Percentiles rank a stretch among this genome's conserved stretches.
These are phyloP conservation scores for Capsicum rhomboideum DNA, from an alignment of 257 asterid species.

Conservation along the genomic window DNA sequence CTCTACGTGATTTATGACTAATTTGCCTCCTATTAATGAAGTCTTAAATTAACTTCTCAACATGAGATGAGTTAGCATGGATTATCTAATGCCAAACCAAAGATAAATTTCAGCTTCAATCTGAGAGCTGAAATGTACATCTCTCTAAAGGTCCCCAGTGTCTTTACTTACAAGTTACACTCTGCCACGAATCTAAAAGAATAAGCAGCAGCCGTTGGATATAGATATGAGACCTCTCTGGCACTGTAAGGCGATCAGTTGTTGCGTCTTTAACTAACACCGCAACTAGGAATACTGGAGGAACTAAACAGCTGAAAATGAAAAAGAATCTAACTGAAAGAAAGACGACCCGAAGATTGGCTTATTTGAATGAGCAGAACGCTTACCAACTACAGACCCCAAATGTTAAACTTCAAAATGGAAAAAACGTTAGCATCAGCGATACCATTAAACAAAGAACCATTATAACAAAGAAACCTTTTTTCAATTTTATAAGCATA, in stretches of 20 bases:
- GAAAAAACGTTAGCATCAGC: background rate
- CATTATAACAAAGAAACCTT: background rate
- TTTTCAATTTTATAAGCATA: background rate
- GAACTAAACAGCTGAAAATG: background rate
- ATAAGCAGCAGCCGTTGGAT: background rate
- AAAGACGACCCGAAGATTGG: background rate
- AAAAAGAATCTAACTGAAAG: background rate
- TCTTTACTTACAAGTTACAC: background rate
- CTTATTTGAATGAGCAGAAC: background rate
- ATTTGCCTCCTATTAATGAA: background rate
- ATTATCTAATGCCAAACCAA: background rate
- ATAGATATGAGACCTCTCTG: background rate
- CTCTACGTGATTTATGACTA: background rate
- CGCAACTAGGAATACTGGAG: background rate
- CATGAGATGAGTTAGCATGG: background rate
- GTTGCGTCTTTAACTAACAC: background rate
- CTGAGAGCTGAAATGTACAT: background rate
- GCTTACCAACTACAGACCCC: background rate
- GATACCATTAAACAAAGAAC: background rate
- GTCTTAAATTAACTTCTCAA: background rate
- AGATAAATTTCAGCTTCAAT: background rate
- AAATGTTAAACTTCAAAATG: background rate
- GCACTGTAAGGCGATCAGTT: background rate
- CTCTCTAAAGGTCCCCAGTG: background rate
- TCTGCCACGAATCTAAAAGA: background rate